These are phyloP conservation scores for Tulasnella sp. DNA, from an alignment of 768 basidiomycete species.

Conservation along the genomic window DNA sequence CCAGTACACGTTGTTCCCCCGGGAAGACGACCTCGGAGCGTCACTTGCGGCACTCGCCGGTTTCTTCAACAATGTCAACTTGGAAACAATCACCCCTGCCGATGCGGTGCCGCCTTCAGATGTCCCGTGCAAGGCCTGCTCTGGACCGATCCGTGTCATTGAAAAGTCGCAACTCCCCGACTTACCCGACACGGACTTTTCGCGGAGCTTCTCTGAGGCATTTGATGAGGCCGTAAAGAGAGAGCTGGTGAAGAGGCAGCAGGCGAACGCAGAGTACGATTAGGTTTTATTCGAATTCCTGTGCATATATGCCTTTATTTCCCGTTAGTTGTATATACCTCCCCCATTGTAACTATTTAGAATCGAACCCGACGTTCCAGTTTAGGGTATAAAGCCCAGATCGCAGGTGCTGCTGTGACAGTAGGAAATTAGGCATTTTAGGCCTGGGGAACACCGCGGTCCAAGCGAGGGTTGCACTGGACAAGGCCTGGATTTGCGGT, in stretches of 20 bases:
- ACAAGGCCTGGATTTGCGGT: not conserved
- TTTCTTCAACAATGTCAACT: not conserved
- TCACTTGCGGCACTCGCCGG: not conserved
- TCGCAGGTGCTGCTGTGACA: not conserved
- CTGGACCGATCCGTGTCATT: not conserved
- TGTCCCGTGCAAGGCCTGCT: not conserved
- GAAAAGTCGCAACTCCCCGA: not conserved
- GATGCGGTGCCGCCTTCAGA: not conserved
- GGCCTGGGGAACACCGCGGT: not conserved
- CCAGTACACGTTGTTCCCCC: not conserved
- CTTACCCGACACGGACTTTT: not conserved
- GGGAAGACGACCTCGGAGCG: not conserved
- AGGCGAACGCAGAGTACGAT: not conserved
- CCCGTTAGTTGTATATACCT: not conserved
- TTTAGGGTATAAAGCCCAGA: not conserved
- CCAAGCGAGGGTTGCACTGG: not conserved
- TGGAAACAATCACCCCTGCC: not conserved
- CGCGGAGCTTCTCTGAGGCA: not conserved
- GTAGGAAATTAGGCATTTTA: not conserved
- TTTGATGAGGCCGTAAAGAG: not conserved
- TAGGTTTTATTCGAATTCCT: not conserved
- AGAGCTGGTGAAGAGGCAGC: not conserved
- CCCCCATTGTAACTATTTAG: not conserved
- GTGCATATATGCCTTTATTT: not conserved
- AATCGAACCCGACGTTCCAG: not conserved